Conservation (phyloP, 2,329 filamentous ascomycete genomes). For the Pseudocercospora ulei region DNA sequence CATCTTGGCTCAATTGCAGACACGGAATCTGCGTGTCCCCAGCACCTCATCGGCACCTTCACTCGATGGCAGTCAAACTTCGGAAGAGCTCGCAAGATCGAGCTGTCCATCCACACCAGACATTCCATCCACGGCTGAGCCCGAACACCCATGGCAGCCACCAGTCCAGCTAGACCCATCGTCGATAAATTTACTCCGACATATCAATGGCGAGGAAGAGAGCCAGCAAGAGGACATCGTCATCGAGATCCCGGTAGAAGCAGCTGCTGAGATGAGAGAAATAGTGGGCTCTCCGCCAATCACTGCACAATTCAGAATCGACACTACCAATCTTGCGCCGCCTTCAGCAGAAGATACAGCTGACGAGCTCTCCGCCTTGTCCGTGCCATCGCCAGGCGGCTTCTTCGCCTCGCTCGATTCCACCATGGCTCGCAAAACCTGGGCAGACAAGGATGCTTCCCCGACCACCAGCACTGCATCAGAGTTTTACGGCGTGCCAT, state of each 20-base stretch:
- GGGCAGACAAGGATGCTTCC: constrained; percentile 54
- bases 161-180: constrained; percentile 58
- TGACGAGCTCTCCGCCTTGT: constrained; percentile 57
- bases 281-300: constrained; percentile 42
- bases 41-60: constrained; percentile 74
- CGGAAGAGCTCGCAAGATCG: constrained; percentile 73
- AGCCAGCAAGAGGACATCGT: constrained; percentile 30
- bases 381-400: constrained; percentile 80
- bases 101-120: constrained; percentile 80
- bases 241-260: constrained; percentile 43
- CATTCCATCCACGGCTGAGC: constrained; percentile 46
- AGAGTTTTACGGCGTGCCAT: constrained; percentile 79
- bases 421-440: constrained; percentile 61
- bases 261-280: constrained; percentile 49
- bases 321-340: constrained; percentile 27
- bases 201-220: constrained; percentile 50
- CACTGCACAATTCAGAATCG: constrained; percentile 40
- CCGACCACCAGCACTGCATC: constrained; percentile 88
- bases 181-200: constrained; percentile 69
- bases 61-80: constrained; percentile 76
- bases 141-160: constrained; percentile 55
- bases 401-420: constrained; percentile 82
- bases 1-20: constrained; percentile 60
- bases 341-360: constrained; percentile 47
- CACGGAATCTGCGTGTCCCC: constrained; percentile 53